Evolutionary conservation across 2,329 filamentous ascomycete genomes (phyloP), one percentile per base, ranked within the genome.

Genomic region (Plectosphaerella plurivora): DNA sequence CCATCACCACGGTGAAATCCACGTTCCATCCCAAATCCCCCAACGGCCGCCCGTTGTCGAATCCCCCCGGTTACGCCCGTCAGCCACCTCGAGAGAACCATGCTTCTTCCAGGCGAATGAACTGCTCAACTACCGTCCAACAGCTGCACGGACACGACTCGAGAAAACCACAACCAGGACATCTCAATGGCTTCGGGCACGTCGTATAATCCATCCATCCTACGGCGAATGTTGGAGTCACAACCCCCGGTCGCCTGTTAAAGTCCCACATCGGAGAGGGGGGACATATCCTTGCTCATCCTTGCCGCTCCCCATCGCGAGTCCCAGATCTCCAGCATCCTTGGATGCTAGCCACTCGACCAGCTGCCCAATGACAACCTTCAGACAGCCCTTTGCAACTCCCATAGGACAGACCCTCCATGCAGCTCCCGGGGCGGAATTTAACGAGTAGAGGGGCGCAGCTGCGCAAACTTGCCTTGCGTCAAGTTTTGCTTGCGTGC

Each of bases 391-490:
- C 47, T 44, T 46, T 49, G 37, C 46, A 47, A 49, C 59, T 65
- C 59, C 58, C 60, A 70, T 66, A 68, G 65, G 66, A 63, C 55
- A 50, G 59, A 49, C 53, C 58, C 53, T 53, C 53, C 57, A 66
- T 68, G 63, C 66, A 68, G 59, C 58, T 57, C 47, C 52, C 57
- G 58, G 60, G 59, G 57, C 56, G 55, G 51, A 59, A 61, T 56
- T 60, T 68, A 69, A 65, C 68, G 61, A 63, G 68, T 67, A 73
- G 69, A 64, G 73, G 70, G 71, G 72, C 72, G 73, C 73, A 74
- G 69, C 66, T 65, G 59, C 59, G 61, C 60, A 65, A 44, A 11
- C 41, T 39, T 39, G 37, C 3, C 16, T 8, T 39, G 9, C 18
- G 4, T 20, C 11, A 3, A 5, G 7, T 2, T 33, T 33, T 33